phyloP scores from a whole-genome alignment of 371 early-diverging fungal genomes.

The Mucor sp. region DNA sequence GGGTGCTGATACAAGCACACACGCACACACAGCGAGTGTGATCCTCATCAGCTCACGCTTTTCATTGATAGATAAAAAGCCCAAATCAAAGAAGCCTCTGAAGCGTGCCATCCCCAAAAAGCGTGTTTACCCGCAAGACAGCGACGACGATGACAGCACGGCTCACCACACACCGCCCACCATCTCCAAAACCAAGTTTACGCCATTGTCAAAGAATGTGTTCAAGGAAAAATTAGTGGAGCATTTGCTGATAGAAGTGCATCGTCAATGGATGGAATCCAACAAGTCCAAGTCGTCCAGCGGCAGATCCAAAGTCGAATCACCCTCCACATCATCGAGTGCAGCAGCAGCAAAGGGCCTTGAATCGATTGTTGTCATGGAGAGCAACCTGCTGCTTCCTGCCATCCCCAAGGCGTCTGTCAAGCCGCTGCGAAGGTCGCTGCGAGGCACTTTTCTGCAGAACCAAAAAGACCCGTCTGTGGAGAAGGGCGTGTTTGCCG shows the following conservation, averaged over 20 bases:
- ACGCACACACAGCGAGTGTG: too few species aligned
- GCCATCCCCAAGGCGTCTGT: slow-evolving; percentile 26
- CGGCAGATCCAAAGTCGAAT: slow-evolving; percentile 7
- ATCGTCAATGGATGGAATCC: slow-evolving; percentile 24
- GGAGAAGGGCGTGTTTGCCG: slow-evolving; percentile 73
- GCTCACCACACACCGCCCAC: background rate
- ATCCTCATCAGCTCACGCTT: background rate
- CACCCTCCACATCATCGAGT: slow-evolving; percentile 1
- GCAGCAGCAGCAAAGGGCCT: slow-evolving; percentile 6
- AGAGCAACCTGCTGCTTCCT: slow-evolving; percentile 15
- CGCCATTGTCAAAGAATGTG: slow-evolving; percentile 6
- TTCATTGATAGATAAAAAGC: background rate
- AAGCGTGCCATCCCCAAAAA: slow-evolving; percentile 2
- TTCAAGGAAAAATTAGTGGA: slow-evolving; percentile 11
- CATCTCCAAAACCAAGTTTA: background rate
- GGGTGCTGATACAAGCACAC: background rate
- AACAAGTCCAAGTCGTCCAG: slow-evolving; percentile 10
- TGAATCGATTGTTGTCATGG: slow-evolving; percentile 25
- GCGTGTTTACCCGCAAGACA: slow-evolving; percentile 1
- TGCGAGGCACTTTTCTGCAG: slow-evolving; percentile 22
- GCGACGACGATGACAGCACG: slow-evolving; percentile 5
- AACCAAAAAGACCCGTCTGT: slow-evolving; percentile 13
- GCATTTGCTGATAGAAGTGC: slow-evolving; percentile 18
- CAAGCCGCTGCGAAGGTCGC: slow-evolving; percentile 12
- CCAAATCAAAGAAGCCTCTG: background rate